phyloP scores from a whole-genome alignment of 306 rosid genomes.

The Quercus bicolor region DNA sequence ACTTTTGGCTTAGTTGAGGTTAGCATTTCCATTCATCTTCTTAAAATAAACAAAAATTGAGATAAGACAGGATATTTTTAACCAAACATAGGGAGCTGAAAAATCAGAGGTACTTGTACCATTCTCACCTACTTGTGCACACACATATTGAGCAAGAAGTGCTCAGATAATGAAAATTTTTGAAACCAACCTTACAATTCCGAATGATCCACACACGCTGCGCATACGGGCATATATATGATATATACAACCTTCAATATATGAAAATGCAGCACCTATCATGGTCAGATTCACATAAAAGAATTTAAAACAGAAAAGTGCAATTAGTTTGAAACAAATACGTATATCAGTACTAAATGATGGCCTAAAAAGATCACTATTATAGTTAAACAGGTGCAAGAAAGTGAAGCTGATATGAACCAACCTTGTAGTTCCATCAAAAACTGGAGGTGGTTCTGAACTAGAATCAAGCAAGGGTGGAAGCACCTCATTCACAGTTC shows the following conservation, averaged over 20 bases:
- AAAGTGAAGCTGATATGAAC: neutral
- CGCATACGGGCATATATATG: constrained; percentile 78
- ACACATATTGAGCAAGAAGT: neutral
- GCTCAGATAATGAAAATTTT: neutral
- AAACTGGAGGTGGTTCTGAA: constrained; percentile 69
- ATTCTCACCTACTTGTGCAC: too few relatives aligned
- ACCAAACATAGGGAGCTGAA: neutral
- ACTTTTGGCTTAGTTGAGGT: neutral
- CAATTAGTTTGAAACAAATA: neutral
- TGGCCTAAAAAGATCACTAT: neutral
- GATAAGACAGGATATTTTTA: neutral
- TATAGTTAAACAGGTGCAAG: neutral
- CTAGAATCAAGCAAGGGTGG: constrained; percentile 59
- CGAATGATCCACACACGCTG: constrained; percentile 85
- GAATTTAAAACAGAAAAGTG: neutral
- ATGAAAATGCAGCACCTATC: neutral
- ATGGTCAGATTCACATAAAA: constrained; percentile 10
- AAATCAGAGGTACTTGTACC: neutral
- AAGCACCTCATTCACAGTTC: constrained; percentile 44
- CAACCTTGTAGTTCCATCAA: constrained; percentile 84
- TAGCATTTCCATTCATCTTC: neutral
- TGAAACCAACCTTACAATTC: constrained; percentile 62
- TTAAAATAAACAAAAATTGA: neutral
- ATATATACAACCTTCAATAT: constrained; percentile 66
- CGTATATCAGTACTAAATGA: neutral